phyloP scores from a whole-genome alignment of 2,329 filamentous ascomycete species.

The Colletotrichum coccodes region DNA sequence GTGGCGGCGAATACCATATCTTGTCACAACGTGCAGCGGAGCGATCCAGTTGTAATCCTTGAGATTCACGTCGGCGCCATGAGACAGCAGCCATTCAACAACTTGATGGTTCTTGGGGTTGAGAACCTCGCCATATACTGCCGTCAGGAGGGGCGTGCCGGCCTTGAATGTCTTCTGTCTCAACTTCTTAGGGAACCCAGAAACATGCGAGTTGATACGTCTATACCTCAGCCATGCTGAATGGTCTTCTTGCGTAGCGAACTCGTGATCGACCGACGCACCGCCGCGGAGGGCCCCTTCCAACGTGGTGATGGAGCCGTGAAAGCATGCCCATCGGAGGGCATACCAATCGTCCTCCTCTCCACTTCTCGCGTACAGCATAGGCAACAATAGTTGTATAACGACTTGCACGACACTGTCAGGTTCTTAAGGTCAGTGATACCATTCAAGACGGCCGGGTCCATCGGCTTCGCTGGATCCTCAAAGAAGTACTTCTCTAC shows the following conservation, averaged over 20 bases:
- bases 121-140: neutral
- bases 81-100: constrained; percentile 2
- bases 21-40: neutral
- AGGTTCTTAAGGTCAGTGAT: constrained; percentile 4
- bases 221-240: neutral
- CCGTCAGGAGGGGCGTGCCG: neutral
- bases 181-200: neutral
- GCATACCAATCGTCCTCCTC: constrained; percentile 9
- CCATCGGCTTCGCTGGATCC: neutral
- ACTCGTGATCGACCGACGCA: neutral
- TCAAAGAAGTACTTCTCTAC: neutral
- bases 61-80: neutral
- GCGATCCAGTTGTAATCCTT: neutral
- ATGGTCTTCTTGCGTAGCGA: neutral
- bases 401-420: neutral
- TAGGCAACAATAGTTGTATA: neutral
- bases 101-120: neutral
- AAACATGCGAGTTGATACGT: neutral
- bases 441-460: neutral
- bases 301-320: neutral
- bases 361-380: neutral
- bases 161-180: constrained; percentile 1
- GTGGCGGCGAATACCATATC: neutral
- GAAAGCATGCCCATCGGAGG: constrained; percentile 1
- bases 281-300: neutral